Conservation (phyloP, 2,329 filamentous ascomycete species). For the Colletotrichum sp. region DNA sequence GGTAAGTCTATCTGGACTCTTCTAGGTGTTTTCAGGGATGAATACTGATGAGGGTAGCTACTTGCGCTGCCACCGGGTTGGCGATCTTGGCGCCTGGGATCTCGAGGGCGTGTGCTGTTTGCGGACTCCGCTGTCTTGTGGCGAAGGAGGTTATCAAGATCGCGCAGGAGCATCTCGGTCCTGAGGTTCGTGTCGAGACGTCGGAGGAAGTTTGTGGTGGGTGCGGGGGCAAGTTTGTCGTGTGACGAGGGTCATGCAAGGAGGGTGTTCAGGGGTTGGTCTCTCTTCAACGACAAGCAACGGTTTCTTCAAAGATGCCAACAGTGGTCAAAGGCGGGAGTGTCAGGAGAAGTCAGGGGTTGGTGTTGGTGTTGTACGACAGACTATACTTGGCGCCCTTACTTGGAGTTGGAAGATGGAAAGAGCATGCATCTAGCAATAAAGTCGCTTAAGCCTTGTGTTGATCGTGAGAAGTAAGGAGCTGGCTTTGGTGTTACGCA, state of each 20-base stretch:
- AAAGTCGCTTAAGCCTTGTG: no score
- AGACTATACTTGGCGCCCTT: no score
- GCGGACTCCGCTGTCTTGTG: constrained; percentile 55
- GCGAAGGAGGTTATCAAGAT: constrained; percentile 43
- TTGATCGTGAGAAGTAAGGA: no score
- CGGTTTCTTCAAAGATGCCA: neutral
- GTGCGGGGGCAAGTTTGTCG: constrained; percentile 48
- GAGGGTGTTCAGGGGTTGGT: neutral
- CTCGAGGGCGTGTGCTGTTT: constrained; percentile 61
- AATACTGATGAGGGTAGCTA: constrained; percentile 38
- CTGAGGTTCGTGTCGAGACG: constrained; percentile 31
- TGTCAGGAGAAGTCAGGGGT: accelerated
- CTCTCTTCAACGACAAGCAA: neutral
- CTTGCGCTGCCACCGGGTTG: constrained; percentile 58
- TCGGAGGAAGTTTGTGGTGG: constrained; percentile 42
- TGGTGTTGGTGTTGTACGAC: accelerated
- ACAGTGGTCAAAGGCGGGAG: accelerated
- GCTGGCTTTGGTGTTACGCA: no score
- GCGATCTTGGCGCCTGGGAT: constrained; percentile 59
- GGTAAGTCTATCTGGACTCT: constrained; percentile 32
- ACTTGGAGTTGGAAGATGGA: no score
- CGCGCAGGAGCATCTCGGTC: constrained; percentile 33
- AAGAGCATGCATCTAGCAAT: no score
- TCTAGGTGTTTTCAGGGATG: neutral
- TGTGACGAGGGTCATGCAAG: constrained; percentile 24